Evolutionary conservation across 257 asterid species (phyloP).

Genomic region (Oldenlandia corymbosa): DNA sequence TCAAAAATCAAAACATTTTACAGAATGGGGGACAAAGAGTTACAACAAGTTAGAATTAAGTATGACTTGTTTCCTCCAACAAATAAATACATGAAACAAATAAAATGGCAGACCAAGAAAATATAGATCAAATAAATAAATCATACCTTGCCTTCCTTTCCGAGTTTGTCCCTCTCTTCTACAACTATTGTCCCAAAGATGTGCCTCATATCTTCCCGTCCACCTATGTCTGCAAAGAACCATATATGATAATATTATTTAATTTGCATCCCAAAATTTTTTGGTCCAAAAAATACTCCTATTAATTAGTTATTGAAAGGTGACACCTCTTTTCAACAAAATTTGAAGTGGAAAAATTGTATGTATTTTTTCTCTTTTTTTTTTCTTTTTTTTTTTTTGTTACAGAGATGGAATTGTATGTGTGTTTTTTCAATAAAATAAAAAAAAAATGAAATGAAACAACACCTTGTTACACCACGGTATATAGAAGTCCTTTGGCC

Average conservation of each 20-base stretch:
- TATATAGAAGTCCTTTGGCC: conserved; percentile 89
- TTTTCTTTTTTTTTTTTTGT: too few relatives aligned
- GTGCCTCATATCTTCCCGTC: conserved; percentile 93
- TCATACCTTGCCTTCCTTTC: conserved; percentile 90
- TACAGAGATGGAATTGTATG: too few relatives aligned
- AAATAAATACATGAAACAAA: not conserved
- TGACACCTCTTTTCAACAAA: too few relatives aligned
- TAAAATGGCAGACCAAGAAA: conserved; percentile 46
- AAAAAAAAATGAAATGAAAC: not conserved
- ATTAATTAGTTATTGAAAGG: too few relatives aligned
- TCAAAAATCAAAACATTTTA: conserved; percentile 13
- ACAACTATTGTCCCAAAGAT: conserved; percentile 91
- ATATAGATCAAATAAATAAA: not conserved
- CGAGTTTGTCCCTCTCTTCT: conserved; percentile 97
- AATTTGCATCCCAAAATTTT: too few relatives aligned
- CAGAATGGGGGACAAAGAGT: conserved; percentile 22
- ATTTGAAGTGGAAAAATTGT: too few relatives aligned
- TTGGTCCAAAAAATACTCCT: not conserved
- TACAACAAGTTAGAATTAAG: conserved; percentile 26
- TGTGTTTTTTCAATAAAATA: too few relatives aligned
- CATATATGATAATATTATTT: too few relatives aligned
- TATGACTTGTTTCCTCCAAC: not conserved
- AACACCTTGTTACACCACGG: conserved; percentile 80
- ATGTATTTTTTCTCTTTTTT: too few relatives aligned
- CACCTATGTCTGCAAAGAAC: conserved; percentile 59